Evolutionary conservation across 352 stramenopile genomes (phyloP).

Genomic region (Thraustochytrium striatum): DNA sequence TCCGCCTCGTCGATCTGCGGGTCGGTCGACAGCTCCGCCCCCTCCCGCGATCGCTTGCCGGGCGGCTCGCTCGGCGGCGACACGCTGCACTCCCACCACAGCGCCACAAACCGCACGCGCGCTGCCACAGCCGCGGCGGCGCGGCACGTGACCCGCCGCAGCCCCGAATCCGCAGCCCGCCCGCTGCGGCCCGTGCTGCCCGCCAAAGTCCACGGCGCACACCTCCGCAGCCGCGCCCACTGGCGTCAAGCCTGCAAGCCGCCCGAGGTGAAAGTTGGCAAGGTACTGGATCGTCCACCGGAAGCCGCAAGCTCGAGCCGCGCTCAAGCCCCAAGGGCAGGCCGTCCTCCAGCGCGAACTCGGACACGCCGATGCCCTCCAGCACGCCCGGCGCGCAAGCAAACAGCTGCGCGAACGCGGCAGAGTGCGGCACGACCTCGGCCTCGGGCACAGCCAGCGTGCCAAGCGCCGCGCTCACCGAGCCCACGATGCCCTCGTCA

Average conservation of each 20-base stretch:
- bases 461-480: constrained; percentile 68
- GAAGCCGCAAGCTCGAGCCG: neutral
- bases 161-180: too few species aligned
- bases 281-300: neutral
- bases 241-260: neutral
- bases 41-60: neutral
- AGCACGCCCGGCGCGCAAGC: neutral
- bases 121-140: neutral
- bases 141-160: too few species aligned
- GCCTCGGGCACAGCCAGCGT: constrained; percentile 64
- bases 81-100: neutral
- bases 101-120: neutral
- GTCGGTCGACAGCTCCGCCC: neutral
- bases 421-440: constrained; percentile 67
- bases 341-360: neutral
- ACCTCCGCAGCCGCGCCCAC: neutral
- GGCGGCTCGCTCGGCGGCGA: neutral
- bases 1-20: neutral
- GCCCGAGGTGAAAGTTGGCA: neutral
- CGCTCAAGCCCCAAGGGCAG: neutral
- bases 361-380: neutral
- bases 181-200: neutral
- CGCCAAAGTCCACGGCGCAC: neutral
- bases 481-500: constrained; percentile 76
- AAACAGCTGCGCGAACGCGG: constrained; percentile 66